phyloP scores from a whole-genome alignment of 225 moss, liverwort and hornwort genomes.

The Lunularia cruciata region DNA sequence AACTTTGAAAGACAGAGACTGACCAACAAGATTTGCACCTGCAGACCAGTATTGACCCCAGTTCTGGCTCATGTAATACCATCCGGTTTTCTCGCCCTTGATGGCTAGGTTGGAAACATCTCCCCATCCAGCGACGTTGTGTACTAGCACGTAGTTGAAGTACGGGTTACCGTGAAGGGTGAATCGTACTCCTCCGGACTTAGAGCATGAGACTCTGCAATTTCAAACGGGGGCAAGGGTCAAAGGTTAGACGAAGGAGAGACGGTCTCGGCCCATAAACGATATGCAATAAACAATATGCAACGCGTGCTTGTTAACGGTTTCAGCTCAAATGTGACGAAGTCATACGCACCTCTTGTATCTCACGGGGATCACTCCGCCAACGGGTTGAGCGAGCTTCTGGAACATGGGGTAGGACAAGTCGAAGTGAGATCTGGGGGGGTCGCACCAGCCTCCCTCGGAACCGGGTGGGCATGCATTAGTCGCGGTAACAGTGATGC shows the following conservation, averaged over 20 bases:
- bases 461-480: slow-evolving; percentile 37
- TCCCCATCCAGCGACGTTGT: slow-evolving; percentile 37
- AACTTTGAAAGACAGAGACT: slow-evolving; percentile 30
- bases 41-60: slow-evolving; percentile 47
- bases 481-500: slow-evolving; percentile 37
- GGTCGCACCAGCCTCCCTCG: slow-evolving; percentile 48
- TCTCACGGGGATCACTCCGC: slow-evolving; percentile 28
- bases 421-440: slow-evolving; percentile 40
- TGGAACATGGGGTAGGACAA: slow-evolving; percentile 36
- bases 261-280: not conserved
- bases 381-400: slow-evolving; percentile 25
- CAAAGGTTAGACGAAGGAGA: not conserved
- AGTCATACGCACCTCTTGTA: slow-evolving; percentile 20
- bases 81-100: slow-evolving; percentile 16
- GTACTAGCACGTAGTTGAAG: slow-evolving; percentile 40
- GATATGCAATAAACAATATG: not conserved
- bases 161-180: slow-evolving; percentile 29
- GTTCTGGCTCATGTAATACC: slow-evolving; percentile 38
- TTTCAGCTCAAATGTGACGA: not conserved
- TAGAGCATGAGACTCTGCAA: slow-evolving; percentile 31
- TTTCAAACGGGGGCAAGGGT: not conserved
- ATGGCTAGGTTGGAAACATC: slow-evolving; percentile 29
- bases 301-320: too few species aligned
- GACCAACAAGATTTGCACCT: slow-evolving; percentile 16
- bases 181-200: slow-evolving; percentile 37